These are phyloP conservation scores for Avena atlantica DNA, from an alignment of 176 grass and related monocot genomes.

Conservation along the genomic window DNA sequence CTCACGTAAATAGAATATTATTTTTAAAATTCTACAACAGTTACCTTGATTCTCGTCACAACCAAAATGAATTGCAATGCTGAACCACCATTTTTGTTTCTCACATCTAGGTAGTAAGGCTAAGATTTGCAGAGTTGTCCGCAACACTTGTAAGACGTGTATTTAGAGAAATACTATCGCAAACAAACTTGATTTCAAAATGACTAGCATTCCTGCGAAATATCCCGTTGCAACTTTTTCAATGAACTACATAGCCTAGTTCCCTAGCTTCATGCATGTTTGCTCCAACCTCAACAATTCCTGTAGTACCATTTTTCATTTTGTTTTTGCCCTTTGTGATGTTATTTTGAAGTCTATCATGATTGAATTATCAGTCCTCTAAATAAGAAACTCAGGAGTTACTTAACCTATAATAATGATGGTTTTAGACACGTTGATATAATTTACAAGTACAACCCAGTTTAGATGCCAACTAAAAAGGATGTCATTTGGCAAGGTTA, in stretches of 20 bases:
- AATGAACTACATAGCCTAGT: neutral
- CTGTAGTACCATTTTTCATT: neutral
- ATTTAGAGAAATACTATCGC: neutral
- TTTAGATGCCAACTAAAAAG: neutral
- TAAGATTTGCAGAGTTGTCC: neutral
- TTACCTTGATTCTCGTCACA: slow-evolving; percentile 10
- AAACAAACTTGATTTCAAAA: slow-evolving; percentile 14
- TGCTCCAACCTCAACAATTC: neutral
- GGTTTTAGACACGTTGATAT: slow-evolving; percentile 8
- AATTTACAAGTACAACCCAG: neutral
- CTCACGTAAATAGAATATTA: neutral
- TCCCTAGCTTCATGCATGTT: slow-evolving; percentile 6
- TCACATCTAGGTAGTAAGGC: slow-evolving; percentile 18
- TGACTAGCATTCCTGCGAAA: neutral
- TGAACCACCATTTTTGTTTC: slow-evolving; percentile 9
- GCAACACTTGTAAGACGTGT: neutral
- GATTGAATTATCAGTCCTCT: neutral
- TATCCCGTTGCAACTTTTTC: neutral
- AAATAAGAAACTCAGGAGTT: slow-evolving; percentile 17
- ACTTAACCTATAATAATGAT: slow-evolving; percentile 14
- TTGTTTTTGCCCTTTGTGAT: neutral
- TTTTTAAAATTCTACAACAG: neutral
- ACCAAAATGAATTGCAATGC: neutral
- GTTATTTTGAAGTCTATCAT: slow-evolving; percentile 8
- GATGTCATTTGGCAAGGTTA: neutral